These are phyloP conservation scores for Hawksworthiomyces lignivorus DNA, from an alignment of 2,329 filamentous ascomycete species.

Conservation along the genomic window DNA sequence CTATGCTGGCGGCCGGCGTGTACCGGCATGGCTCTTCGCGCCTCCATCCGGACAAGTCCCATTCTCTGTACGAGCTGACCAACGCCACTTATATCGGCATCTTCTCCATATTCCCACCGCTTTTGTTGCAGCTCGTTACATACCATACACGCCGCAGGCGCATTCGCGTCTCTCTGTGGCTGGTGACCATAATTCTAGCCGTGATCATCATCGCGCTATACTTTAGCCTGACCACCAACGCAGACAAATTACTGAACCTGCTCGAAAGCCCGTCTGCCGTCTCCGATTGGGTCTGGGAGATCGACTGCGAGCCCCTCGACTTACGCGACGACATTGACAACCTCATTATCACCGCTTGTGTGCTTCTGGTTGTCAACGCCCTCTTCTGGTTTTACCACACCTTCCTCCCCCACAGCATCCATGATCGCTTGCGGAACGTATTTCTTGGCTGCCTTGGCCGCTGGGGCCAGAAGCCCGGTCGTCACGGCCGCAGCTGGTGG, in stretches of 20 bases:
- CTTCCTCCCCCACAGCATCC: neutral
- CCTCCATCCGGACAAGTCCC: conserved; percentile 12
- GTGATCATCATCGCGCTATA: conserved; percentile 16
- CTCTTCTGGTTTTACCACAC: conserved; percentile 4
- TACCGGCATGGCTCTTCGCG: conserved; percentile 14
- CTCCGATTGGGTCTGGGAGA: conserved; percentile 5
- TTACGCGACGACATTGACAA: neutral
- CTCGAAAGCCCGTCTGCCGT: conserved; percentile 5
- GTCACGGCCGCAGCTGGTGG: conserved; percentile 4
- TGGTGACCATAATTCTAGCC: conserved; percentile 13
- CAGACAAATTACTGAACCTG: neutral
- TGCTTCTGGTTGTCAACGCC: conserved; percentile 9
- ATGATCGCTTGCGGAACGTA: neutral
- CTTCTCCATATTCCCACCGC: conserved; percentile 16
- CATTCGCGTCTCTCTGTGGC: conserved; percentile 18
- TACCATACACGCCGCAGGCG: conserved; percentile 12
- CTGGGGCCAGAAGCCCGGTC: neutral
- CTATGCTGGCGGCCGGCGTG: conserved; percentile 11
- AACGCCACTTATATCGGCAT: conserved; percentile 16
- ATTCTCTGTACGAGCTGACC: conserved; percentile 16
- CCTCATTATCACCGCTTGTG: neutral
- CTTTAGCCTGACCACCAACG: conserved; percentile 4
- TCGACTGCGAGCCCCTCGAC: neutral
- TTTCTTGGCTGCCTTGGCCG: neutral
- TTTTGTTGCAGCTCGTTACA: conserved; percentile 14